A percentile compares a stretch with the other conserved stretches of the same genome.
These are phyloP conservation scores for Pseudogymnoascus sp. DNA, from an alignment of 2,329 filamentous ascomycete species.

Conservation along the genomic window DNA sequence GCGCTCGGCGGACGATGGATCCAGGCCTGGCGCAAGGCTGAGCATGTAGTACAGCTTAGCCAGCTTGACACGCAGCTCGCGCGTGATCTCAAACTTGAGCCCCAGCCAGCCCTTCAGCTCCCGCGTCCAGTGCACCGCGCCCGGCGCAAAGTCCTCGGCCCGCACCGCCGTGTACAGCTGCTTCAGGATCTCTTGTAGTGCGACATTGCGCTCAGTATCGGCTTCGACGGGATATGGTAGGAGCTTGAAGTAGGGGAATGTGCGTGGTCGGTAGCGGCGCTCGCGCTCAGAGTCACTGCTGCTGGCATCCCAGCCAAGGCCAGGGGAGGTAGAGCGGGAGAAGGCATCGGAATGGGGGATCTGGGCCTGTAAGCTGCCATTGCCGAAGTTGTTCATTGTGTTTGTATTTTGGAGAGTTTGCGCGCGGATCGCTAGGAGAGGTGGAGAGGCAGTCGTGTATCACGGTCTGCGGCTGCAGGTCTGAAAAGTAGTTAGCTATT, in stretches of 20 bases:
- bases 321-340: slow-evolving; percentile 80
- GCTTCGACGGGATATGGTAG: slow-evolving; percentile 85
- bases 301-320: slow-evolving; percentile 42
- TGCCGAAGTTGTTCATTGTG: slow-evolving; percentile 14
- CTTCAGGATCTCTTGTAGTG: slow-evolving; percentile 80
- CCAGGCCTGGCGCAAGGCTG: slow-evolving; percentile 79
- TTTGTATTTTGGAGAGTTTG: not conserved
- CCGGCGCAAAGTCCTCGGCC: slow-evolving; percentile 87
- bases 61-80: slow-evolving; percentile 71
- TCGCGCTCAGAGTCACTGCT: slow-evolving; percentile 42
- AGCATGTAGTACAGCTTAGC: slow-evolving; percentile 93
- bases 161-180: slow-evolving; percentile 88
- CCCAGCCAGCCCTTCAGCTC: slow-evolving; percentile 93
- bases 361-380: slow-evolving; percentile 15
- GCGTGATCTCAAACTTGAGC: slow-evolving; percentile 93
- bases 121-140: slow-evolving; percentile 92
- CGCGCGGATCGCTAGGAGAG: not conserved
- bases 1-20: slow-evolving; percentile 71
- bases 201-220: slow-evolving; percentile 65
- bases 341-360: slow-evolving; percentile 46
- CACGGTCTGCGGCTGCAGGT: not conserved
- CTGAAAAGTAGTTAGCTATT: not conserved
- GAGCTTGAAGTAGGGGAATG: slow-evolving; percentile 85
- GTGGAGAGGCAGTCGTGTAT: not conserved
- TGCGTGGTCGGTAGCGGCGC: slow-evolving; percentile 69